A percentile compares a stretch with the other conserved stretches of the same genome.
These are phyloP conservation scores for Termitomyces sp. DNA, from an alignment of 768 basidiomycete genomes.

Conservation along the genomic window DNA sequence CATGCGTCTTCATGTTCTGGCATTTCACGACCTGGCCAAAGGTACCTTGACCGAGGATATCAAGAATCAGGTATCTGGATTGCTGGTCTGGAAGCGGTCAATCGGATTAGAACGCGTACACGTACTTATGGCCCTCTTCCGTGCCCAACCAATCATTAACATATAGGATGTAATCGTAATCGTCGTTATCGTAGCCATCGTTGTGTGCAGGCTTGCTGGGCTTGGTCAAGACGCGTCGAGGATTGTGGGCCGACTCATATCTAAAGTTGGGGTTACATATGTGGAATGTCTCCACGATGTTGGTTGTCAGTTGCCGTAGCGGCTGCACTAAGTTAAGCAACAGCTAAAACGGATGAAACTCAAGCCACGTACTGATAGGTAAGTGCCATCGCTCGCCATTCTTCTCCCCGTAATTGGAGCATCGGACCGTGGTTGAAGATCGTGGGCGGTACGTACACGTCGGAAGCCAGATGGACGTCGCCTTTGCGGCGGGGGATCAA, in stretches of 20 bases:
- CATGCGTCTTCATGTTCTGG: slow-evolving; percentile 99
- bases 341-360: slow-evolving; percentile 3
- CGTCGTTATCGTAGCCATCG: slow-evolving; percentile 97
- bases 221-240: slow-evolving; percentile 93
- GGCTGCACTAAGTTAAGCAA: slow-evolving; percentile 32
- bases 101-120: slow-evolving; percentile 1
- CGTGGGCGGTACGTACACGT: slow-evolving; percentile 68
- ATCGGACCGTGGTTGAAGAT: slow-evolving; percentile 74
- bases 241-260: slow-evolving; percentile 94
- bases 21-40: slow-evolving; percentile 99
- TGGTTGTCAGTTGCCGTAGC: slow-evolving; percentile 68
- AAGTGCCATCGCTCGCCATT: slow-evolving; percentile 70
- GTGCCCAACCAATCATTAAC: slow-evolving; percentile 97
- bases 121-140: slow-evolving; percentile 93
- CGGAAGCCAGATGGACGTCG: slow-evolving; percentile 74
- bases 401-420: slow-evolving; percentile 58
- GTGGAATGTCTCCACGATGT: slow-evolving; percentile 85
- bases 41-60: slow-evolving; percentile 97
- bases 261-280: slow-evolving; percentile 94
- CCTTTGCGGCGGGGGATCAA: slow-evolving; percentile 58
- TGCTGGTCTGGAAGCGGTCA: slow-evolving; percentile 10
- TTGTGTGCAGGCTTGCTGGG: slow-evolving; percentile 95
- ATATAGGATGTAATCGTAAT: slow-evolving; percentile 98
- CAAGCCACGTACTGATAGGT: slow-evolving; percentile 65
- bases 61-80: slow-evolving; percentile 88